A percentile compares a stretch with the other conserved stretches of the same genome.
Conservation (phyloP, 208 protist genomes). For the Crithidia brevicula region DNA sequence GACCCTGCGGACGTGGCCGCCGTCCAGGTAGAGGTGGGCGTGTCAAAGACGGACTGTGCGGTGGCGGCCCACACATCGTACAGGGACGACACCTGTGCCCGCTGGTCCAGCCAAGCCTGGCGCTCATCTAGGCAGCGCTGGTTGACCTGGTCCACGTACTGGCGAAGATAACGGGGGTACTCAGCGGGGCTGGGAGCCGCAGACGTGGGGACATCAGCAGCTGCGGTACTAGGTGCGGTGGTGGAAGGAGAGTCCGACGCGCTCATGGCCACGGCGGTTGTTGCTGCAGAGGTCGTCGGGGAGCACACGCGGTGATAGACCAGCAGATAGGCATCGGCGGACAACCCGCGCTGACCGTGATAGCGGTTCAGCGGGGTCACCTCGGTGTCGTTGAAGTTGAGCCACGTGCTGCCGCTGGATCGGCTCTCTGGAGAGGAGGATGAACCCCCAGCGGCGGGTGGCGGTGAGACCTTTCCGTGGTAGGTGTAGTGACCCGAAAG, state of each 20-base stretch:
- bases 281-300: not conserved
- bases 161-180: slow-evolving; percentile 46
- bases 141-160: slow-evolving; percentile 55
- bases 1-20: slow-evolving; percentile 1
- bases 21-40: slow-evolving; percentile 1
- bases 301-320: slow-evolving; percentile 57
- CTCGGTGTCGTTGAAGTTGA: slow-evolving; percentile 75
- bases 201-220: not conserved
- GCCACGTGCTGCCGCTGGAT: slow-evolving; percentile 36
- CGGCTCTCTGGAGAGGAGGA: not conserved
- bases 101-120: slow-evolving; percentile 25
- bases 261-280: not conserved
- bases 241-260: not conserved
- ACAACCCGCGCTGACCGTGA: slow-evolving; percentile 40
- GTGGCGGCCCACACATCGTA: slow-evolving; percentile 40
- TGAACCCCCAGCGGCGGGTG: not conserved
- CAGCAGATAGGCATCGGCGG: slow-evolving; percentile 74
- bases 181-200: slow-evolving; percentile 30
- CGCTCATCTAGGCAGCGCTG: slow-evolving; percentile 22
- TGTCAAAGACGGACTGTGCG: slow-evolving; percentile 36
- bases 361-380: slow-evolving; percentile 54
- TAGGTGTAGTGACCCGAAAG: slow-evolving; percentile 86
- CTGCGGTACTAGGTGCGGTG: not conserved
- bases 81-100: slow-evolving; percentile 15
- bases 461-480: slow-evolving; percentile 51